phyloP scores from a whole-genome alignment of 2,329 filamentous ascomycete species.

The Corinectria fuckeliana region DNA sequence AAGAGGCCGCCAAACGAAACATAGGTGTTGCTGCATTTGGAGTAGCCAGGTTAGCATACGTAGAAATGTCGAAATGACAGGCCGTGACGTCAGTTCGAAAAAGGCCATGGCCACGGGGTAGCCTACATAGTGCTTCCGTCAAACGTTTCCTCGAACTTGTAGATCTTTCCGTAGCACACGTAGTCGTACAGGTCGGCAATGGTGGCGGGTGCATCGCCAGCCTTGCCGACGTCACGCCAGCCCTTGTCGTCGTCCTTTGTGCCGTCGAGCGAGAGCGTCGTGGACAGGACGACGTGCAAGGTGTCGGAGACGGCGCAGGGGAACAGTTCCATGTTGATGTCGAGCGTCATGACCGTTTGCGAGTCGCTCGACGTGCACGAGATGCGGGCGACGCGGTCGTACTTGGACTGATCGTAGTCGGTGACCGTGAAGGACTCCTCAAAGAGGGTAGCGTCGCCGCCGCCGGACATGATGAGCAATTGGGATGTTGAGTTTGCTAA shows the following conservation, averaged over 20 bases:
- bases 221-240: conserved; percentile 77
- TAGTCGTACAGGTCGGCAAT: conserved; percentile 85
- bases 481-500: neutral
- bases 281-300: conserved; percentile 82
- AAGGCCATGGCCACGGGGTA: neutral
- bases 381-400: conserved; percentile 92
- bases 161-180: conserved; percentile 87
- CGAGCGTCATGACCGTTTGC: conserved; percentile 79
- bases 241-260: conserved; percentile 76
- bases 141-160: conserved; percentile 81
- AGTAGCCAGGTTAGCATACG: conserved; percentile 19
- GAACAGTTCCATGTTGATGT: conserved; percentile 94
- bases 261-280: conserved; percentile 86
- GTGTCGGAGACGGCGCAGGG: conserved; percentile 76
- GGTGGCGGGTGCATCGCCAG: conserved; percentile 60
- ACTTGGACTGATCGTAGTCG: conserved; percentile 81
- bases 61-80: neutral
- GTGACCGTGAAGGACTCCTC: conserved; percentile 90
- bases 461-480: conserved; percentile 46
- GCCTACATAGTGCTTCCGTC: conserved; percentile 82
- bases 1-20: conserved; percentile 92
- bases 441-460: conserved; percentile 90
- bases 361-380: conserved; percentile 77
- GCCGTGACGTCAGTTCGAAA: neutral
- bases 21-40: conserved; percentile 77